Conservation (phyloP, 176 grass and related monocot species). For the Areca catechu region DNA sequence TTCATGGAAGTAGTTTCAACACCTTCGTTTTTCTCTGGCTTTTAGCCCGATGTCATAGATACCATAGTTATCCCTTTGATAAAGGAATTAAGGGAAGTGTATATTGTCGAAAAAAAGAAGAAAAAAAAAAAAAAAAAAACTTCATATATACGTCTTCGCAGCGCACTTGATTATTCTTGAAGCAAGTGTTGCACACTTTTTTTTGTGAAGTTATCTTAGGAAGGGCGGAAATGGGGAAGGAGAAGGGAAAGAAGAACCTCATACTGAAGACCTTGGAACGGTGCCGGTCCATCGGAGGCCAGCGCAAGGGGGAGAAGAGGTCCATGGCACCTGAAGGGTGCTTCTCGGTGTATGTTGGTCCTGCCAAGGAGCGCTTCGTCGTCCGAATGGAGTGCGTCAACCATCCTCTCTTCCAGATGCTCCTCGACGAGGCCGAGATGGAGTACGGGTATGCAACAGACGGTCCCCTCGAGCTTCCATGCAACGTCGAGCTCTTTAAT, state of each 20-base stretch:
- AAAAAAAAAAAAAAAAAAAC: too few relatives aligned
- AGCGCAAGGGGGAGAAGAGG: not conserved
- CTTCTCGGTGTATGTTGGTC: conserved; percentile 74
- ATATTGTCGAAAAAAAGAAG: too few relatives aligned
- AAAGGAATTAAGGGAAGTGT: too few relatives aligned
- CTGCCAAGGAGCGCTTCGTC: conserved; percentile 55
- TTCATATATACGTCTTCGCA: too few relatives aligned
- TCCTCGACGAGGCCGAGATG: conserved; percentile 65
- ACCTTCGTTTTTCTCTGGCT: too few relatives aligned
- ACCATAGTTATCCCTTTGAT: too few relatives aligned
- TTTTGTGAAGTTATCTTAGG: too few relatives aligned
- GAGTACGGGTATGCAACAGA: conserved; percentile 54
- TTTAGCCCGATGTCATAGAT: too few relatives aligned
- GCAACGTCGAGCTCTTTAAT: conserved; percentile 53
- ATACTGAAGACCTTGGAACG: conserved; percentile 44
- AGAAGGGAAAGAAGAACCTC: conserved; percentile 32
- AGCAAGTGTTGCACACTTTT: too few relatives aligned
- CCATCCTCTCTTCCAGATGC: conserved; percentile 47
- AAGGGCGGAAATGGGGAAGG: not conserved
- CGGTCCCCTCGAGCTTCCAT: conserved; percentile 63
- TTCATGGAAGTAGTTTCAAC: too few relatives aligned
- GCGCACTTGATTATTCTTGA: too few relatives aligned
- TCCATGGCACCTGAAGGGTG: conserved; percentile 37
- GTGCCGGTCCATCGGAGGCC: conserved; percentile 22
- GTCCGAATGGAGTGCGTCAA: conserved; percentile 51